Evolutionary conservation across 2,329 filamentous ascomycete genomes (phyloP), one percentile per base, ranked within the genome.

Genomic region (Aplosporella prunicola): DNA sequence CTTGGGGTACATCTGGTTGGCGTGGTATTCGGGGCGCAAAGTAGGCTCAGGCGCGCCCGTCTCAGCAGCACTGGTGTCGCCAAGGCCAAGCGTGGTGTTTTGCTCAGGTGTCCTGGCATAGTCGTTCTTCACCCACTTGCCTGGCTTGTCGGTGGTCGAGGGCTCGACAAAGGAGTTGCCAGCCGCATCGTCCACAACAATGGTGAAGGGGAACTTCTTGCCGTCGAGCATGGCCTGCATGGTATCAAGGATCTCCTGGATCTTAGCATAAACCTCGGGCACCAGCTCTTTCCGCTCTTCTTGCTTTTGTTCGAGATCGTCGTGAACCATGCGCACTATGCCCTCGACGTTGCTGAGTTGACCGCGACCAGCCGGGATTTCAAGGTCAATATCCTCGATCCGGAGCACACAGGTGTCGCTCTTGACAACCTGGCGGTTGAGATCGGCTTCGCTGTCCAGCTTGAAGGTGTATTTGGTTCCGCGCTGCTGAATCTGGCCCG

Each of bases 161-260:
- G 91, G 91, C 32, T 93, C 82, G 51, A 98, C 94, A 72, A 88
- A 96, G 2, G 87, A 94, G 69, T 98, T 98, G 38, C 91, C 91
- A 1, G 88, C 83, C 3, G 85, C 82, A 57, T 98, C 91, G 56
- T 98, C 87, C 32, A 95, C 69, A 26, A 77, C 81, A 32, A 98
- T 64, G 34, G 85, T 82, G 71, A 98, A 95, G 16, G 91, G 91
- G 56, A 93, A 88, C 5, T 72, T 71, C 18, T 80, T 71, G 33
- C 87, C 83, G 2, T 74, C 72, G 8, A 93, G 63, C 78, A 96
- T 94, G 39, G 80, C 74, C 42, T 76, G 72, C 10, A 87, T 72
- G 48, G 78, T 82, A 29, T 72, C 60, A 43, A 96, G 80, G 35
- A 96, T 74, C 32, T 77, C 76, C 43, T 79, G 77, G 15, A 98